Percentiles rank a stretch among this genome's conserved stretches.
Conservation (phyloP, 495 filamentous ascomycete species). For the Aspergillus leporis region DNA sequence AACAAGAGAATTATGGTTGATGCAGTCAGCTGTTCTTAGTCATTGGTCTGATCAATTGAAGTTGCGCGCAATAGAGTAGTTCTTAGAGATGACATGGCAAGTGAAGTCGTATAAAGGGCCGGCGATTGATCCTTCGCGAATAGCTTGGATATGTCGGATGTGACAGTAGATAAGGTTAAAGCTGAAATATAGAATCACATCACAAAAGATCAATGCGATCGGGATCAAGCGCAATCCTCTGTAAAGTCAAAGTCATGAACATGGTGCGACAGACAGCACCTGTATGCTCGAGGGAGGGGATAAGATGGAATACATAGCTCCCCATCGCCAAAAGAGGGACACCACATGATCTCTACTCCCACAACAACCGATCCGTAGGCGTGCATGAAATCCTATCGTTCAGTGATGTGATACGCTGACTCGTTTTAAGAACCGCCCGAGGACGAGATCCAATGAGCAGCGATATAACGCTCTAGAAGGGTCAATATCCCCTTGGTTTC, state of each 20-base stretch:
- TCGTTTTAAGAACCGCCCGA: conserved; percentile 11
- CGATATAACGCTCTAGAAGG: neutral
- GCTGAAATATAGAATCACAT: conserved; percentile 9
- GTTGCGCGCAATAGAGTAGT: conserved; percentile 5
- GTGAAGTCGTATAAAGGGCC: neutral
- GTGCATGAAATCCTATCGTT: neutral
- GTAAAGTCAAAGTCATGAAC: conserved; percentile 11
- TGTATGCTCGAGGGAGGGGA: conserved; percentile 8
- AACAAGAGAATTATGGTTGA: neutral
- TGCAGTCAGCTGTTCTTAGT: neutral
- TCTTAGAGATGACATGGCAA: conserved; percentile 19
- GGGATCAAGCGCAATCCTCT: conserved; percentile 1
- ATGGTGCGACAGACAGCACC: neutral
- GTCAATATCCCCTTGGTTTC: conserved; percentile 18
- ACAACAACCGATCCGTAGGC: neutral
- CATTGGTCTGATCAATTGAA: conserved; percentile 11
- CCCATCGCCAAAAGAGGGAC: conserved; percentile 14
- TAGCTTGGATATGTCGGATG: neutral
- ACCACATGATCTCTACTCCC: conserved; percentile 14
- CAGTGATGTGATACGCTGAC: conserved; percentile 9
- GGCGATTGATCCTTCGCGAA: neutral
- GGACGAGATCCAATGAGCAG: conserved; percentile 14
- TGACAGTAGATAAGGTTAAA: conserved; percentile 1
- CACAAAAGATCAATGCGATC: conserved; percentile 8
- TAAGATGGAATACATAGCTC: conserved; percentile 21